Evolutionary conservation across 2,329 filamentous ascomycete species (phyloP).

Genomic region (Ophiosphaerella herpotricha): DNA sequence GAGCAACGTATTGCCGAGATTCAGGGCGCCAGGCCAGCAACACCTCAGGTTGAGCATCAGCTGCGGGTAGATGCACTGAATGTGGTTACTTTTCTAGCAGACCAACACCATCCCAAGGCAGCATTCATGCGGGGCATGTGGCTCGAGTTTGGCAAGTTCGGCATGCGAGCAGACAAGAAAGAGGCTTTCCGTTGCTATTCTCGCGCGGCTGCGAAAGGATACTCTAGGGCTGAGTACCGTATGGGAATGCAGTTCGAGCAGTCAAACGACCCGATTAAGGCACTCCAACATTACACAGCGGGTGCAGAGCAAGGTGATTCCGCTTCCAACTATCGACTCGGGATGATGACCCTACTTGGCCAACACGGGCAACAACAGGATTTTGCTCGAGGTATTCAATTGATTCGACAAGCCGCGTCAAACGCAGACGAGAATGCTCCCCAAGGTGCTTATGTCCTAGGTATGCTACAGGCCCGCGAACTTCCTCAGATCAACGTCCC

Average conservation of each 20-base stretch:
- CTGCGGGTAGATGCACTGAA: conserved; percentile 86
- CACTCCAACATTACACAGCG: conserved; percentile 84
- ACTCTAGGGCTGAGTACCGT: conserved; percentile 87
- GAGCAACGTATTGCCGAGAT: conserved; percentile 67
- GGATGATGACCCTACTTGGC: conserved; percentile 96
- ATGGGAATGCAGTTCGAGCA: conserved; percentile 99
- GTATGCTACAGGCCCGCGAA: conserved; percentile 90
- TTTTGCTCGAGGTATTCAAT: conserved; percentile 73
- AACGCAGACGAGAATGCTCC: conserved; percentile 94
- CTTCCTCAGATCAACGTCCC: conserved; percentile 89
- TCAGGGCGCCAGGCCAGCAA: conserved; percentile 69
- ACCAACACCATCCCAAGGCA: conserved; percentile 90
- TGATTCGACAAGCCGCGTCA: conserved; percentile 82
- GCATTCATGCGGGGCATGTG: conserved; percentile 95
- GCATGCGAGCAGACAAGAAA: conserved; percentile 86
- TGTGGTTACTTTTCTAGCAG: conserved; percentile 85
- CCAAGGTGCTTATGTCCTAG: conserved; percentile 92
- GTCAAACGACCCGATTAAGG: conserved; percentile 89
- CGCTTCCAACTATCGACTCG: conserved; percentile 82
- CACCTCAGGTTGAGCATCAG: conserved; percentile 87
- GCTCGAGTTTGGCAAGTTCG: conserved; percentile 97
- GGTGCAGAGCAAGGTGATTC: conserved; percentile 83
- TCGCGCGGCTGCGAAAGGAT: conserved; percentile 82
- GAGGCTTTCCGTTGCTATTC: conserved; percentile 90
- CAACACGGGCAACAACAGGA: conserved; percentile 91